phyloP scores from a whole-genome alignment of 345 rosid species.

The Cochlearia excelsa region DNA sequence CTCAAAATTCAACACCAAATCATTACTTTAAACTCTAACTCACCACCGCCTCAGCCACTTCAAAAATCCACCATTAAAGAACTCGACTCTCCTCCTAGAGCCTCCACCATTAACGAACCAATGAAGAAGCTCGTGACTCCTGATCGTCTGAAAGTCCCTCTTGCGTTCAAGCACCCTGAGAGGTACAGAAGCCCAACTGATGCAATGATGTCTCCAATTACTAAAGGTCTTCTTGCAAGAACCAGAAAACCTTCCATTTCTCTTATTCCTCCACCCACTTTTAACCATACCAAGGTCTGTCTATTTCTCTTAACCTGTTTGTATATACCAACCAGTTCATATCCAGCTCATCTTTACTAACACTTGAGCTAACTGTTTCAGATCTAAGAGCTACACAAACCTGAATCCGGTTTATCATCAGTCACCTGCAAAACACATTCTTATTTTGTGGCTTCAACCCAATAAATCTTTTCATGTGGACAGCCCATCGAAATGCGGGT shows the following conservation, averaged over 20 bases:
- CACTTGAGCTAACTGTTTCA: conserved; percentile 3
- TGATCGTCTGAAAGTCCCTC: conserved; percentile 62
- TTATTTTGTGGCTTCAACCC: conserved; percentile 4
- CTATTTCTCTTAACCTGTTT: neutral
- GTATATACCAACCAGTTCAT: neutral
- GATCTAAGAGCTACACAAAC: conserved; percentile 30
- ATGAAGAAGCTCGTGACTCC: conserved; percentile 55
- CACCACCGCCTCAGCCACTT: conserved; percentile 21
- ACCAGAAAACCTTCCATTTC: conserved; percentile 49
- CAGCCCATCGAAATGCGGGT: no score
- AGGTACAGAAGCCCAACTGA: conserved; percentile 90
- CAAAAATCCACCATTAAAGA: neutral
- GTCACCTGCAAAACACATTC: conserved; percentile 16
- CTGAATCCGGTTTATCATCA: conserved; percentile 33
- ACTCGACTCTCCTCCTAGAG: conserved; percentile 32
- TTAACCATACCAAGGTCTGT: conserved; percentile 50
- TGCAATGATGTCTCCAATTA: conserved; percentile 75
- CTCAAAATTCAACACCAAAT: conserved; percentile 21
- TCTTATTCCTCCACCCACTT: conserved; percentile 69
- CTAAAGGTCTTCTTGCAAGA: conserved; percentile 79
- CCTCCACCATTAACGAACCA: conserved; percentile 37
- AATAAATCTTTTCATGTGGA: neutral
- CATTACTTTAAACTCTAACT: conserved; percentile 15
- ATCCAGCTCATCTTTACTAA: neutral
- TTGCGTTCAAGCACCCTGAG: conserved; percentile 73